phyloP scores from a whole-genome alignment of 2,329 filamentous ascomycete species.

The Bipolaris zeicola region DNA sequence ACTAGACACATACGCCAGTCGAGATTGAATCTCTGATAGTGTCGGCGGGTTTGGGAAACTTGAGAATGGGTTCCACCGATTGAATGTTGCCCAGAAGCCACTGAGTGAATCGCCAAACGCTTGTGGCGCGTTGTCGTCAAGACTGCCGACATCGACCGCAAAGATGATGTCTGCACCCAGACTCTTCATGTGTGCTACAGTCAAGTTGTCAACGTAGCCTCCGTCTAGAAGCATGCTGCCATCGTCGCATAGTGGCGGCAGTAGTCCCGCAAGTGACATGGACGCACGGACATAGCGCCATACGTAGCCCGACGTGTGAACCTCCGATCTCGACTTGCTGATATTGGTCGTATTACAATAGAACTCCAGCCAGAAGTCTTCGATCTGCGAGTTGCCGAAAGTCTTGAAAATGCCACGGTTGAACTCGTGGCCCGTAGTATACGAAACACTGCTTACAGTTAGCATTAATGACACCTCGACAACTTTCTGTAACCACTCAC shows the following conservation, averaged over 20 bases:
- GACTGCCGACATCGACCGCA: conserved; percentile 88
- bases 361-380: conserved; percentile 98
- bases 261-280: conserved; percentile 91
- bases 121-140: conserved; percentile 92
- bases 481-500: conserved; percentile 33
- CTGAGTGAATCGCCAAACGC: conserved; percentile 92
- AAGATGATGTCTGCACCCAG: conserved; percentile 94
- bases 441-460: conserved; percentile 66
- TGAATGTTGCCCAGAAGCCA: conserved; percentile 91
- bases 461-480: conserved; percentile 6
- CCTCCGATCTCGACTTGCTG: conserved; percentile 87
- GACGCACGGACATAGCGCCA: conserved; percentile 97
- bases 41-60: conserved; percentile 89
- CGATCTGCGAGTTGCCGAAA: conserved; percentile 94
- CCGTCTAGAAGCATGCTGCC: conserved; percentile 96
- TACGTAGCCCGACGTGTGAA: conserved; percentile 94
- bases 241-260: conserved; percentile 94
- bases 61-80: conserved; percentile 97
- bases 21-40: conserved; percentile 91
- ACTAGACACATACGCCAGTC: conserved; percentile 91
- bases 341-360: conserved; percentile 99
- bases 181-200: conserved; percentile 95
- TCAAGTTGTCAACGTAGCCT: conserved; percentile 96
- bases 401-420: conserved; percentile 99
- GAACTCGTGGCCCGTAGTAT: conserved; percentile 98